Evolutionary conservation across 2,329 filamentous ascomycete species (phyloP), one percentile per base, ranked within the genome.

Genomic region (Pyrenochaeta sp.): DNA sequence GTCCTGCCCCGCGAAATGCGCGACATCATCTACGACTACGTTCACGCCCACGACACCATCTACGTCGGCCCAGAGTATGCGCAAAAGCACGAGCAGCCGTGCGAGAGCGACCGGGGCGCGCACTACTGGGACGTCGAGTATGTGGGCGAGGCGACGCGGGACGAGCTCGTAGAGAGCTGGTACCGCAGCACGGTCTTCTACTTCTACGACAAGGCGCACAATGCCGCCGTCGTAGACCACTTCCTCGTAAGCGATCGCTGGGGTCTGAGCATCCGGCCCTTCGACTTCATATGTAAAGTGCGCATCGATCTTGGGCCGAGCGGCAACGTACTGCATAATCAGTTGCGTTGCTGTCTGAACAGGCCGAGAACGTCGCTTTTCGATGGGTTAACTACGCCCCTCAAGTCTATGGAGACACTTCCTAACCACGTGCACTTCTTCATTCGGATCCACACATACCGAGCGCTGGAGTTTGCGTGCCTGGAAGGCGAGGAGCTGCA

Each of bases 101-200:
- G 10, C 6, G 29, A 10, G 6, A 19, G 6, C 3, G 13, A 19
- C 15, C 3, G 10, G 11, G 32, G 13, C 32, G 13, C 34, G 11
- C 13, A 22, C 6, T 41, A 28, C 11, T 15, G 13, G 26, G 8
- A 38, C 21, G 4, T 7, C 2, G 29, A 41, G 6, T 48, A 30
- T 13, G 44, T 51, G 1, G 44, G 44, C 13, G 17, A 21, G 6
- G 28, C 22, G 1, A 36, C 42, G 36, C 20, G 13, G 7, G 19
- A 13, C 6, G 48, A 48, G 13, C 7, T 51, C 1, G 27, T 41
- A 2, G 40, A 51, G 20, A 48, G 27, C 20, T 51, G 35, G 39
- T 51, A 51, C 22, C 42, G 48, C 6, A 36, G 30, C 10, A 43
- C 41, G 4, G 10, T 40, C 2, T 50, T 51, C 31, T 41, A 41